These are phyloP conservation scores for Fusarium neocosmosporiellum DNA, from an alignment of 2,329 filamentous ascomycete genomes.

Conservation along the genomic window DNA sequence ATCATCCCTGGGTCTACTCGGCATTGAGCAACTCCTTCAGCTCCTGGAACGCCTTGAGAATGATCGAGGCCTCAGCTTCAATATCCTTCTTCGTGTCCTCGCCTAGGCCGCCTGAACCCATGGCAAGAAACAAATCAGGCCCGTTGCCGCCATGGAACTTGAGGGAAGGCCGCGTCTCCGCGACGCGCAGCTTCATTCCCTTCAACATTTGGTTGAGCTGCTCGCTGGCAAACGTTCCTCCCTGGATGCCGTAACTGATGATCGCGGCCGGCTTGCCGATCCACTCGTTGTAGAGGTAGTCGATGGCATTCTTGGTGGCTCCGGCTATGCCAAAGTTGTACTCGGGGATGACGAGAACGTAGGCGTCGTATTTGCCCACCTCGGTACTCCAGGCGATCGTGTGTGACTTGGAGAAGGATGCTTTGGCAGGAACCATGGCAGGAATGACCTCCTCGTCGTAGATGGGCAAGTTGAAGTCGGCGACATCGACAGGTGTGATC, in stretches of 20 bases:
- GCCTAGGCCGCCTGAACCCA: slow-evolving; percentile 5
- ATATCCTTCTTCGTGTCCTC: slow-evolving; percentile 30
- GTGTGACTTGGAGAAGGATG: slow-evolving; percentile 53
- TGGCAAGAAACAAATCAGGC: slow-evolving; percentile 21
- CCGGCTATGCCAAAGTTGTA: slow-evolving; percentile 68
- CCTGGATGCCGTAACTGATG: slow-evolving; percentile 29
- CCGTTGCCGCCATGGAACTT: slow-evolving; percentile 9
- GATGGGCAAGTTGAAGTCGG: slow-evolving; percentile 52
- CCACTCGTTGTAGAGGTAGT: slow-evolving; percentile 70
- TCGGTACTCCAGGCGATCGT: slow-evolving; percentile 57
- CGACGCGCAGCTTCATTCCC: slow-evolving; percentile 25
- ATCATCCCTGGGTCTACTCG: background rate
- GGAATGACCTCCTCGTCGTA: slow-evolving; percentile 57
- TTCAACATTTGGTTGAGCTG: background rate
- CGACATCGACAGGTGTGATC: slow-evolving; percentile 17
- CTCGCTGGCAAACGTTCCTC: slow-evolving; percentile 3
- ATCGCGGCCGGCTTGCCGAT: slow-evolving; percentile 23
- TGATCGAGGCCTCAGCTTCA: background rate
- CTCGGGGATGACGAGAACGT: slow-evolving; percentile 63
- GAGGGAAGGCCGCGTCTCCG: slow-evolving; percentile 13
- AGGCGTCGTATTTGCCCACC: slow-evolving; percentile 58
- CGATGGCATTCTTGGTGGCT: slow-evolving; percentile 70
- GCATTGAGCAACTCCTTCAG: slow-evolving; percentile 15
- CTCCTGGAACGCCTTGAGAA: slow-evolving; percentile 20
- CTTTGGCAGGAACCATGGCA: slow-evolving; percentile 48